A percentile compares a stretch with the other conserved stretches of the same genome.
phyloP scores from a whole-genome alignment of 805 yeast genomes.

The Sporopachydermia lactativora region DNA sequence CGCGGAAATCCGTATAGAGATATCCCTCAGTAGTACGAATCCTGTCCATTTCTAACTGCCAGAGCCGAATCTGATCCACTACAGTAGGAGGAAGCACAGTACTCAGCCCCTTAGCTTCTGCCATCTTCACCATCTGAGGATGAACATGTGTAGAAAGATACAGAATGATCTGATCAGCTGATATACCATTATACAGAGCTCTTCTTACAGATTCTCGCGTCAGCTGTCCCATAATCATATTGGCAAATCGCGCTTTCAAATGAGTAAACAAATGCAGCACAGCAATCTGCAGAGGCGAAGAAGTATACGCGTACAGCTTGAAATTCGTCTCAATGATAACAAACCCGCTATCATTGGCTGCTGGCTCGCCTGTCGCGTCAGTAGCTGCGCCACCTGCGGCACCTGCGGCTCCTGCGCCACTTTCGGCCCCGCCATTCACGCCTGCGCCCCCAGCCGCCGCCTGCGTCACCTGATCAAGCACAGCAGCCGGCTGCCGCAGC shows the following conservation, averaged over 20 bases:
- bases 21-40: slow-evolving; percentile 79
- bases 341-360: slow-evolving; percentile 36
- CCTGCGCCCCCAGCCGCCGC: slow-evolving; percentile 18
- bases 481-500: slow-evolving; percentile 58
- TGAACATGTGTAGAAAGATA: slow-evolving; percentile 89
- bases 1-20: slow-evolving; percentile 73
- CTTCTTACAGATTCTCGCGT: slow-evolving; percentile 83
- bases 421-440: slow-evolving; percentile 9
- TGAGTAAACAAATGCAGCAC: slow-evolving; percentile 81
- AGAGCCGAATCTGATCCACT: slow-evolving; percentile 86
- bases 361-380: slow-evolving; percentile 3
- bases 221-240: slow-evolving; percentile 86
- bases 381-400: slow-evolving; percentile 12
- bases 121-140: slow-evolving; percentile 69
- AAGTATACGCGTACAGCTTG: slow-evolving; percentile 83
- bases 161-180: slow-evolving; percentile 87
- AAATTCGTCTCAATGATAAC: slow-evolving; percentile 88
- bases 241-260: slow-evolving; percentile 69
- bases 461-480: slow-evolving; percentile 52
- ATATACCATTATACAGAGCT: slow-evolving; percentile 79
- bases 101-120: slow-evolving; percentile 54
- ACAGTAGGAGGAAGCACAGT: slow-evolving; percentile 85
- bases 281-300: slow-evolving; percentile 90
- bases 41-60: slow-evolving; percentile 95
- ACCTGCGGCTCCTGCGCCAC: slow-evolving; percentile 7